Evolutionary conservation across 139 green algal genomes (phyloP).

Genomic region (Volvox africanus): DNA sequence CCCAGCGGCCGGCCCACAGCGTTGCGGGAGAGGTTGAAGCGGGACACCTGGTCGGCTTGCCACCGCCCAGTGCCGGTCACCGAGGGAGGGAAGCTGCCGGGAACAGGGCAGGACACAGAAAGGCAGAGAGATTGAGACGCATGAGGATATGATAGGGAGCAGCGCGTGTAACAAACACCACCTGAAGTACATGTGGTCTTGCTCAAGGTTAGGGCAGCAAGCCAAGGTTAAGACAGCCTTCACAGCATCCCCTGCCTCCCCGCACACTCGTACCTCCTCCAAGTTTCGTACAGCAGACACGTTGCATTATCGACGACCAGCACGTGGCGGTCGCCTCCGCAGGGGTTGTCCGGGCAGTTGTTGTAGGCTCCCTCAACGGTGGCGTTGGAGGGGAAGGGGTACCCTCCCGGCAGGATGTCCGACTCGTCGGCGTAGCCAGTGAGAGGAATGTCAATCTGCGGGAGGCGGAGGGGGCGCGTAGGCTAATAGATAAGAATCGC

Average conservation of each 20-base stretch:
- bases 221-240: too few relatives aligned
- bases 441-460: conserved; percentile 6
- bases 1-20: conserved; percentile 47
- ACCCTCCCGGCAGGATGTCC: not conserved
- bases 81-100: not conserved
- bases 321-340: conserved; percentile 55
- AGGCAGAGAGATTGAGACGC: too few relatives aligned
- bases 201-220: too few relatives aligned
- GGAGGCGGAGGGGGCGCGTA: too few relatives aligned
- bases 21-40: conserved; percentile 39
- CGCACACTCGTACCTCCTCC: not conserved
- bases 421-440: conserved; percentile 25
- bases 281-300: conserved; percentile 58
- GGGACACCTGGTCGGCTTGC: conserved; percentile 21
- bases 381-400: conserved; percentile 40
- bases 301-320: conserved; percentile 56
- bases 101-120: too few relatives aligned
- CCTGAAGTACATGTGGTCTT: too few relatives aligned
- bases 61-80: conserved; percentile 23
- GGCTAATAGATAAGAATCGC: too few relatives aligned
- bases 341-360: conserved; percentile 37
- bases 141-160: too few relatives aligned
- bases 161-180: too few relatives aligned
- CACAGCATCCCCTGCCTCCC: not conserved
- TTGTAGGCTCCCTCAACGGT: conserved; percentile 48